A percentile compares a stretch with the other conserved stretches of the same genome.
phyloP scores from a whole-genome alignment of 2,329 filamentous ascomycete species.

The Hymenotorrendiella dingleyae region DNA sequence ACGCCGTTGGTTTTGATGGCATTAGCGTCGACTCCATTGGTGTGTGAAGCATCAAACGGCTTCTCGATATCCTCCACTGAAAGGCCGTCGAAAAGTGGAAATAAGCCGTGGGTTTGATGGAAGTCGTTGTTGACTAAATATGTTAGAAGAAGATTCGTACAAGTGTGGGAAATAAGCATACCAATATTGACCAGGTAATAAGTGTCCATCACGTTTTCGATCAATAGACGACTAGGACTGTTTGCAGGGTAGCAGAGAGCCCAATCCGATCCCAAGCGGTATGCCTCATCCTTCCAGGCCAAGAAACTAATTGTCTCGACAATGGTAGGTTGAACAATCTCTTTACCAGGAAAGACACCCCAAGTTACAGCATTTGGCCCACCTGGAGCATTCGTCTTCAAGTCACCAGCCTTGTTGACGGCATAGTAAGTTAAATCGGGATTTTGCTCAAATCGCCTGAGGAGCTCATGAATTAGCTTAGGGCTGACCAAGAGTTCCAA shows the following conservation, averaged over 20 bases:
- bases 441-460: slow-evolving; percentile 70
- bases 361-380: slow-evolving; percentile 98
- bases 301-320: slow-evolving; percentile 97
- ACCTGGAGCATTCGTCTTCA: slow-evolving; percentile 77
- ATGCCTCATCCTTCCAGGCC: slow-evolving; percentile 98
- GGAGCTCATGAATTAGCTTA: slow-evolving; percentile 68
- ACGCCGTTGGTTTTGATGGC: slow-evolving; percentile 12
- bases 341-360: slow-evolving; percentile 98
- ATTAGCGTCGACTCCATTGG: slow-evolving; percentile 12
- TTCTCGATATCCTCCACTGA: slow-evolving; percentile 59
- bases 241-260: slow-evolving; percentile 77
- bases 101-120: slow-evolving; percentile 75
- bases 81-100: slow-evolving; percentile 77
- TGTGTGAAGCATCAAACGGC: slow-evolving; percentile 19
- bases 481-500: slow-evolving; percentile 85
- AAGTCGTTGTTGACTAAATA: slow-evolving; percentile 93
- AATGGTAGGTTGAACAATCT: slow-evolving; percentile 99
- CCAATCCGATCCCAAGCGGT: slow-evolving; percentile 88
- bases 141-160: slow-evolving; percentile 12
- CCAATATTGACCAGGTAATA: slow-evolving; percentile 97
- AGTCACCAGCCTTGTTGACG: slow-evolving; percentile 74
- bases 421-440: slow-evolving; percentile 90
- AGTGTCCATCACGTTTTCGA: slow-evolving; percentile 76
- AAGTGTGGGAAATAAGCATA: slow-evolving; percentile 38
- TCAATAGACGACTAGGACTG: slow-evolving; percentile 71